Conservation (phyloP, 345 rosid species). For the Xanthoceras sorbifolium region DNA sequence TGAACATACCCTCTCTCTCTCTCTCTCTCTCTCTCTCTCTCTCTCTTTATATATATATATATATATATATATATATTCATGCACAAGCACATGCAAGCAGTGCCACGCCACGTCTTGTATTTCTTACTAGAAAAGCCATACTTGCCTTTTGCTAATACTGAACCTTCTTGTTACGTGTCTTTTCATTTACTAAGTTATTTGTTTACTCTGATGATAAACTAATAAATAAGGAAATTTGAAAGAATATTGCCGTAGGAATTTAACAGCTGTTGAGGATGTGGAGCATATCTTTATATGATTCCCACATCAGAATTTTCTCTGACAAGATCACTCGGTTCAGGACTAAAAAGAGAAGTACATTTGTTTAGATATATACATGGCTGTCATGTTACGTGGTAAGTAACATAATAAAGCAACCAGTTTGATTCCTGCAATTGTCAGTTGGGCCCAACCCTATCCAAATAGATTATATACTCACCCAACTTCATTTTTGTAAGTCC, state of each 20-base stretch:
- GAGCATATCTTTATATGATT: conserved; percentile 10
- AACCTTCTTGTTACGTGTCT: neutral
- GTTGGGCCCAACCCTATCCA: too few relatives aligned
- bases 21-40: too few relatives aligned
- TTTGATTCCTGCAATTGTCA: too few relatives aligned
- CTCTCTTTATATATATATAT: too few relatives aligned
- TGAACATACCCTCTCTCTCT: too few relatives aligned
- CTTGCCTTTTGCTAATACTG: neutral
- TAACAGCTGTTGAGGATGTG: conserved; percentile 1
- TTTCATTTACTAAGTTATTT: neutral
- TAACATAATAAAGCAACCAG: too few relatives aligned
- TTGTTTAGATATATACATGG: neutral
- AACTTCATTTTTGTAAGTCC: neutral
- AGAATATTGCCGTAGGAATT: conserved; percentile 8
- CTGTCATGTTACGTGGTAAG: neutral
- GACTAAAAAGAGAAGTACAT: neutral
- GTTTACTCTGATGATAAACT: neutral
- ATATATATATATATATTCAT: too few relatives aligned
- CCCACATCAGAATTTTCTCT: neutral
- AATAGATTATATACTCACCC: neutral
- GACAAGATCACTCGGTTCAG: neutral
- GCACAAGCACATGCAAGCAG: neutral
- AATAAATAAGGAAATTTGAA: neutral
- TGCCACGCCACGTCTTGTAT: neutral
- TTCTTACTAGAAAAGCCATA: neutral